Percentiles rank a stretch among this genome's conserved stretches.
phyloP scores from a whole-genome alignment of 2,329 filamentous ascomycete species.

The Cryphonectria radicalis region DNA sequence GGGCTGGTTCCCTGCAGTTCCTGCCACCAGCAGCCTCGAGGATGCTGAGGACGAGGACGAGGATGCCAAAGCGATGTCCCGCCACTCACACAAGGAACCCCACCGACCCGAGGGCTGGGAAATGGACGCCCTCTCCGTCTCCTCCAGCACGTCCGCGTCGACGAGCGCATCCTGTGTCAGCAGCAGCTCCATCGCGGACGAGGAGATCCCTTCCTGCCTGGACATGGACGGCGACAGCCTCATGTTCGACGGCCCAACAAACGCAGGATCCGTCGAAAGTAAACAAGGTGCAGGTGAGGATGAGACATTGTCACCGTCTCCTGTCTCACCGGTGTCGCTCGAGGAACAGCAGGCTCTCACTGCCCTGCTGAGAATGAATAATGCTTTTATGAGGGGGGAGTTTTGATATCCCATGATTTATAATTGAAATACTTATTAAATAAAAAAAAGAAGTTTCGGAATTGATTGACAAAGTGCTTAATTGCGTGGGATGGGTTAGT shows the following conservation, averaged over 20 bases:
- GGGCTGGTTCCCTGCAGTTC: constrained; percentile 12
- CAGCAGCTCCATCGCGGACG: neutral
- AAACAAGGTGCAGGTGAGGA: neutral
- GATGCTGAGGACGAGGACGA: neutral
- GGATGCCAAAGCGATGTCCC: neutral
- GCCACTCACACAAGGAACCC: too few relatives aligned
- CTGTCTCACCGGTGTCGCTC: neutral
- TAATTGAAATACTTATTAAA: neutral
- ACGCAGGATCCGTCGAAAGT: neutral
- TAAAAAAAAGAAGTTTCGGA: too few relatives aligned
- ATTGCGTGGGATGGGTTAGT: neutral
- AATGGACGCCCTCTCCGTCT: constrained; percentile 2
- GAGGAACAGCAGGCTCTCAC: constrained; percentile 3
- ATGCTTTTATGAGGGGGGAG: constrained; percentile 25
- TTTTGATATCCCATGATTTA: neutral
- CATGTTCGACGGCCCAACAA: constrained; percentile 1
- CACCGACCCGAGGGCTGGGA: constrained; percentile 14
- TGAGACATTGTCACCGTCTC: neutral
- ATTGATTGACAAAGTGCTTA: neutral
- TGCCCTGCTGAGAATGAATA: constrained; percentile 21
- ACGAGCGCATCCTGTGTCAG: neutral
- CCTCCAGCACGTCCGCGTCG: neutral
- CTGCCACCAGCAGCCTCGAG: neutral
- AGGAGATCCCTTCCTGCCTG: neutral
- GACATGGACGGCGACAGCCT: constrained; percentile 12